These are phyloP conservation scores for Nothophytophthora sp. DNA, from an alignment of 352 stramenopile genomes.

Conservation along the genomic window DNA sequence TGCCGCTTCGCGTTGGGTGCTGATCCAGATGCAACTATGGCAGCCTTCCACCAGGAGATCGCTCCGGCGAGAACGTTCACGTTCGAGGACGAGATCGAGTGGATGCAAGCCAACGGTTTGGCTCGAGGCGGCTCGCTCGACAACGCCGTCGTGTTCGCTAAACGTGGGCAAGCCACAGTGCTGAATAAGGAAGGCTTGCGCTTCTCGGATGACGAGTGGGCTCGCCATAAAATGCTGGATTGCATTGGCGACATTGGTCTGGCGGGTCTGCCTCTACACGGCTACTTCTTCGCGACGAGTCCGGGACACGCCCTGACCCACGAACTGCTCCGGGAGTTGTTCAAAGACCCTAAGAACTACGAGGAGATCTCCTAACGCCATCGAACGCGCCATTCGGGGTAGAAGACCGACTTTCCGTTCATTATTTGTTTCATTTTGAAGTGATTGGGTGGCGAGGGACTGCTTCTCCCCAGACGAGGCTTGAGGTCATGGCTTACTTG, in stretches of 20 bases:
- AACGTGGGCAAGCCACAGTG: slow-evolving; percentile 10
- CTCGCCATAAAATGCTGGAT: slow-evolving; percentile 74
- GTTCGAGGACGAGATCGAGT: slow-evolving; percentile 69
- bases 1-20: slow-evolving; percentile 39
- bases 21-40: slow-evolving; percentile 29
- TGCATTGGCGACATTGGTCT: slow-evolving; percentile 68
- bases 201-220: slow-evolving; percentile 69
- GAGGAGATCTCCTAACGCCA: slow-evolving; percentile 20
- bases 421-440: slow-evolving; percentile 1
- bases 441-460: background rate
- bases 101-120: slow-evolving; percentile 53
- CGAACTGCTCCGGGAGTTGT: slow-evolving; percentile 49
- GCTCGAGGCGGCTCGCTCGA: slow-evolving; percentile 59
- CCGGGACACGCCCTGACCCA: slow-evolving; percentile 70
- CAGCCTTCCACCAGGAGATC: slow-evolving; percentile 35
- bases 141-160: slow-evolving; percentile 68
- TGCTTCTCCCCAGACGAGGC: too few species aligned
- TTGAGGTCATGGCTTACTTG: slow-evolving; percentile 15
- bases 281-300: slow-evolving; percentile 68
- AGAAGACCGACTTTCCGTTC: slow-evolving; percentile 5
- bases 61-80: slow-evolving; percentile 72
- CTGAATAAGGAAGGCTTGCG: slow-evolving; percentile 57
- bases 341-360: slow-evolving; percentile 50
- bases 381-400: background rate
- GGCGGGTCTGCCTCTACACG: slow-evolving; percentile 53